Percentiles rank a stretch among this genome's conserved stretches.
Evolutionary conservation across 768 basidiomycete genomes (phyloP).

Genomic region (Tephrocybe sp.): DNA sequence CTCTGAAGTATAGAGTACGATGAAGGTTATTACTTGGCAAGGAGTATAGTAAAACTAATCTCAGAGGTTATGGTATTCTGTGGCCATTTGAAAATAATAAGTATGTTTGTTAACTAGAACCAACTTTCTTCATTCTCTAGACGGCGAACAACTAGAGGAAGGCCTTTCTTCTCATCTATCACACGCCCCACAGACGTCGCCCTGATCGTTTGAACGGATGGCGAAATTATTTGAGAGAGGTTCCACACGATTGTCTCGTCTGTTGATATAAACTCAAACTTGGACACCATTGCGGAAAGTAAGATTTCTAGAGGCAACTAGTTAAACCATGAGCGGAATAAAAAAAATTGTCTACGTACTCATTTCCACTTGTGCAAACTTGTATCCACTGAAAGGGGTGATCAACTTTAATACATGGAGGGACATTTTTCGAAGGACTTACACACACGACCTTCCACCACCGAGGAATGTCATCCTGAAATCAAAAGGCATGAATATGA

Average conservation of each 20-base stretch:
- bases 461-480: conserved; percentile 55
- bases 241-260: conserved; percentile 42
- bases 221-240: conserved; percentile 45
- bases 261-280: conserved; percentile 33
- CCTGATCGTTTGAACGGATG: conserved; percentile 28
- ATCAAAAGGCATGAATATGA: background rate
- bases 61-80: background rate
- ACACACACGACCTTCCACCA: conserved; percentile 54
- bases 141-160: conserved; percentile 29
- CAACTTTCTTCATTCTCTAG: conserved; percentile 5
- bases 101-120: background rate
- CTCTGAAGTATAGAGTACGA: no score
- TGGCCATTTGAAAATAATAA: background rate
- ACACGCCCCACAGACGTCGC: conserved; percentile 10
- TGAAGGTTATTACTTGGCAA: no score
- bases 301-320: conserved; percentile 31
- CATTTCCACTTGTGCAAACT: conserved; percentile 55
- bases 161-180: conserved; percentile 31
- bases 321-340: background rate
- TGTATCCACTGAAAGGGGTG: conserved; percentile 37
- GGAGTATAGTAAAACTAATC: background rate
- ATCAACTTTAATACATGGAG: background rate
- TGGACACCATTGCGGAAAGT: conserved; percentile 32
- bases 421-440: conserved; percentile 15
- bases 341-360: conserved; percentile 32